Conservation (phyloP, 2,329 filamentous ascomycete species). For the Orbilia oligospora region DNA sequence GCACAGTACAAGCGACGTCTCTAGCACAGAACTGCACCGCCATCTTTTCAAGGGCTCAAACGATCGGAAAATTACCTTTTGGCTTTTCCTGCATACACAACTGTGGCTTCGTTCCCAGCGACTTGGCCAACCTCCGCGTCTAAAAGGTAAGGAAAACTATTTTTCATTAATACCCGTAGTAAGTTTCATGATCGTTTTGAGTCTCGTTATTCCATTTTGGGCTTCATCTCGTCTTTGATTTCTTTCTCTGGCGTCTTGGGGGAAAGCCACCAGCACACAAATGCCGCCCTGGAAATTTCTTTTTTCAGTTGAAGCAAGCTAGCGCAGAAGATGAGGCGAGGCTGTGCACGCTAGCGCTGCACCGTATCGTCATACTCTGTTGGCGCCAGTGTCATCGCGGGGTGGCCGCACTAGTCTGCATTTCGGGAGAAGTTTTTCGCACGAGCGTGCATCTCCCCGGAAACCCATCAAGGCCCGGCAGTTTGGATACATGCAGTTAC, state of each 20-base stretch:
- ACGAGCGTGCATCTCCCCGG: constrained; percentile 27
- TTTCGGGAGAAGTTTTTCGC: constrained; percentile 21
- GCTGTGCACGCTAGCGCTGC: constrained; percentile 49
- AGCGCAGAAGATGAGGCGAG: constrained; percentile 56
- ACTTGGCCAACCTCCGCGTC: constrained; percentile 37
- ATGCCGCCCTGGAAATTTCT: constrained; percentile 52
- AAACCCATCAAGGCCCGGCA: constrained; percentile 33
- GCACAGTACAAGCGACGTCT: constrained; percentile 11
- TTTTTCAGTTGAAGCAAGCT: constrained; percentile 47
- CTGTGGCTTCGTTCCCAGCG: constrained; percentile 47
- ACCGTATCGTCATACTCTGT: constrained; percentile 53
- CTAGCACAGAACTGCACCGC: constrained; percentile 56
- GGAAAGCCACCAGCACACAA: constrained; percentile 41
- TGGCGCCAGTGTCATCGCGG: constrained; percentile 45
- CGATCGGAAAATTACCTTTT: constrained; percentile 25
- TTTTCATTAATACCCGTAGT: constrained; percentile 43
- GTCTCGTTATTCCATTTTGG: constrained; percentile 38
- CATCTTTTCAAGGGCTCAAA: constrained; percentile 36
- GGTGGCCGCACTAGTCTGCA: constrained; percentile 42
- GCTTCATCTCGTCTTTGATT: constrained; percentile 54
- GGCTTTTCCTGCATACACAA: constrained; percentile 45
- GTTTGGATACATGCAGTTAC: constrained; percentile 48
- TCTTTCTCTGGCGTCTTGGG: constrained; percentile 50
- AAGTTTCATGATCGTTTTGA: constrained; percentile 59
- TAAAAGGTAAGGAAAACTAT: constrained; percentile 53